Base-by-base conservation (phyloP, 352 stramenopile genomes). In the Pythium phragmitis region DNA sequence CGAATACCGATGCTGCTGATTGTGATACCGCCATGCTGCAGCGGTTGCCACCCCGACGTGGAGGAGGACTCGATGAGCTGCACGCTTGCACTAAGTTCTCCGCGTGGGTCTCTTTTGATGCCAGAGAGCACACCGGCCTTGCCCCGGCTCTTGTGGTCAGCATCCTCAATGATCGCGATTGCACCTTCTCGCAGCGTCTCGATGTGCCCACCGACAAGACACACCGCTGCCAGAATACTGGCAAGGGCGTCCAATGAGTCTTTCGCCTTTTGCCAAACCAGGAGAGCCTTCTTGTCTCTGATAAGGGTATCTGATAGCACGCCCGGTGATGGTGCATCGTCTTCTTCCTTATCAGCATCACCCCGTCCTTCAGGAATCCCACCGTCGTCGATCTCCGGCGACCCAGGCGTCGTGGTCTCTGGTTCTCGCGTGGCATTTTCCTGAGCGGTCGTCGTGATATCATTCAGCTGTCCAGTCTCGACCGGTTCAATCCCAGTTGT, bases 261-360 rank as follows among this genome's bases (percentile, higher is more conserved):
- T 36, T 91, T 90, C 5, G 87, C 87, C 33, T 88, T 88, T 60
- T 94, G 80, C 79, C 84, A 92, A 45, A 86, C 58, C 47, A 72
- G 56, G 17, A 93, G 56, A 1, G 82, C 85, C 26, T 88, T 79
- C 50, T 93, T 94, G 64, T 92, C 83, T 21, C 80, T 75, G 4
- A 72, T 6, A 11, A 51, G 62, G 4, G 42, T 39, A 30, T 54
- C 50, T 28, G 67, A 58, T 4, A 36, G n/a, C 4, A 16, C 13
- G 12, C 5, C 37, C 17, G 47, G 23, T 2, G 21, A 14, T 39
- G 34, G 11, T 13, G 34, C 34, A 14, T 39, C 34, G 7, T 39
- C 58, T 21, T 47, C 63, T 45, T 77, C 42, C n/a, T 53, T 54
- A 9, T 67, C 46, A 2, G 37, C 36, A 57, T 68, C 59, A 21